phyloP scores from a whole-genome alignment of 371 early-diverging fungal species.

The Paraphysoderma sedebokerense region DNA sequence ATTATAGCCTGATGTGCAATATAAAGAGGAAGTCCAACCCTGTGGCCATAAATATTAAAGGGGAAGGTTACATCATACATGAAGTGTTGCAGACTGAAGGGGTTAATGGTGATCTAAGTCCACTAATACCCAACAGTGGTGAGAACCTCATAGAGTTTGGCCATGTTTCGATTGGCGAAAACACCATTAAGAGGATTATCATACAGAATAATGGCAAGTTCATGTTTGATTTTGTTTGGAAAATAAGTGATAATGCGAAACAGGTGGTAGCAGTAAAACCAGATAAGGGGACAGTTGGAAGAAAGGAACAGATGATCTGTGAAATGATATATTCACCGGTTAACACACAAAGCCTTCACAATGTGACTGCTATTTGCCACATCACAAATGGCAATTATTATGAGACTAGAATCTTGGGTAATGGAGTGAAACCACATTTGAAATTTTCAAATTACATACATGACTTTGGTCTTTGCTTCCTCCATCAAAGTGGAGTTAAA shows the following conservation, averaged over 20 bases:
- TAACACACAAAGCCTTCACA: conserved; percentile 7
- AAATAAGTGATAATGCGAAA: conserved; percentile 17
- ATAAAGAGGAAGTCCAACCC: conserved; percentile 27
- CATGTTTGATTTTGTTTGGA: conserved; percentile 32
- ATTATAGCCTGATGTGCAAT: conserved; percentile 26
- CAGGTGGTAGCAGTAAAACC: conserved; percentile 14
- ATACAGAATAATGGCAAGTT: conserved; percentile 29
- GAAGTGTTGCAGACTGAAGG: conserved; percentile 20
- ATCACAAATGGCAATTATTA: conserved; percentile 25
- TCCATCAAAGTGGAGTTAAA: no score
- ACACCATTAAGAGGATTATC: conserved; percentile 14
- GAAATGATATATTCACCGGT: conserved; percentile 21
- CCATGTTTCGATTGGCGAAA: conserved; percentile 26
- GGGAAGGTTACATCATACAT: conserved; percentile 33
- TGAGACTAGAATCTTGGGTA: conserved; percentile 14
- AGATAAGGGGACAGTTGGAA: conserved; percentile 23
- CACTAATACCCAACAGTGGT: no score
- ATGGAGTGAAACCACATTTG: conserved; percentile 16
- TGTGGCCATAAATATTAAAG: conserved; percentile 26
- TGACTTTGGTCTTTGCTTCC: conserved; percentile 28
- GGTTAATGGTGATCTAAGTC: conserved; percentile 14
- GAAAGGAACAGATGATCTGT: conserved; percentile 20
- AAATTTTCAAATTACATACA: conserved; percentile 10
- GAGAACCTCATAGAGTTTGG: conserved; percentile 28
- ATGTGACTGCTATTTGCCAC: conserved; percentile 16